Evolutionary conservation across 495 filamentous ascomycete genomes (phyloP), one percentile per base, ranked within the genome.

Genomic region (Ramalina peruviana): DNA sequence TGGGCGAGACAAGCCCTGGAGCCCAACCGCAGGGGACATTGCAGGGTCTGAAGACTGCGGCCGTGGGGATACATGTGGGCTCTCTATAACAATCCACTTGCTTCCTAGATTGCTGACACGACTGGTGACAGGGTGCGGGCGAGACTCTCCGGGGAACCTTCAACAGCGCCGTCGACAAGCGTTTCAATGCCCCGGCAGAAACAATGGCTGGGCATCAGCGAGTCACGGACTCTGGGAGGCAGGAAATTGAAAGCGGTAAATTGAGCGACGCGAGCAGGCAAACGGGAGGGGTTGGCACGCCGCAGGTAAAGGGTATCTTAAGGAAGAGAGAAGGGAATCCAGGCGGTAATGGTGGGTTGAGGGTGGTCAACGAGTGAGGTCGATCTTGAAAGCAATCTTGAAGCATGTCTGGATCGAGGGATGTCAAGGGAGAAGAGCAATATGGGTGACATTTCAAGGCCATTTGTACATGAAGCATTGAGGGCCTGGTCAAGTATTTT

Each of bases 121-220:
- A 33, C 0, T 7, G 30, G 30, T 33, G 30, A 33, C 25, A 59
- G 57, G 57, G 57, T 47, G 57, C 51, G 26, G 46, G 50, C 16
- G 57, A 59, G 52, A 59, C 57, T 40, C 57, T 59, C 27, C 57
- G 57, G 9, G 57, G 57, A 12, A 59, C 57, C 26, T 45, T 59
- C 43, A 59, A 59, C 44, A 41, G 33, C 17, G 40, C 48, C n/a
- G 47, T 59, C 25, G 57, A 59, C 48, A 43, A 46, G 19, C 57
- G 43, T 37, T 37, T 46, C 54, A 43, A 53, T 10, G 51, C 45
- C 0, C 33, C 43, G 10, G 37, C 54, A 9, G 57, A 54, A 11
- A 20, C 30, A 3, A 37, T 56, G 12, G 54, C 46, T 2, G 46
- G 42, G 16, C 50, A 56, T 25, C 40, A 56, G n/a, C 49, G 37